A percentile compares a stretch with the other conserved stretches of the same genome.
Conservation (phyloP, 2,329 filamentous ascomycete genomes). For the Corynespora cassiicola region DNA sequence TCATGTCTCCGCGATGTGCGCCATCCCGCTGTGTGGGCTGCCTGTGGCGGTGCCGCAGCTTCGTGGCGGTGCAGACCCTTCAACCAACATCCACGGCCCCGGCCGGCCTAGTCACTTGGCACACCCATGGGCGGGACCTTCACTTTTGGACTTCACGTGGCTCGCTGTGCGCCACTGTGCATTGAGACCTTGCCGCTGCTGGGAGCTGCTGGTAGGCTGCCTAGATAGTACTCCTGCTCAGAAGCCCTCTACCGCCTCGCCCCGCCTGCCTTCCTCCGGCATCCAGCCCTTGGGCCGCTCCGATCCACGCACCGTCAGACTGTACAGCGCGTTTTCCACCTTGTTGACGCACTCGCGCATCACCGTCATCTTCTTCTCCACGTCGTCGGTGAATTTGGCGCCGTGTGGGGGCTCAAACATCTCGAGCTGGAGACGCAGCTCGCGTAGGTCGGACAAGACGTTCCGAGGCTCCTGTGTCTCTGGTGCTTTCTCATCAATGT, state of each 20-base stretch:
- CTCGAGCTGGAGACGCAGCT: slow-evolving; percentile 78
- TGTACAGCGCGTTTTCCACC: slow-evolving; percentile 90
- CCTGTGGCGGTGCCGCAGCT: neutral
- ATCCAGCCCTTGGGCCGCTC: slow-evolving; percentile 93
- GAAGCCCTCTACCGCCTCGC: slow-evolving; percentile 51
- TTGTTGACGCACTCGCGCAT: slow-evolving; percentile 92
- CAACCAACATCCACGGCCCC: no score
- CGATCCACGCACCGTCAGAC: slow-evolving; percentile 82
- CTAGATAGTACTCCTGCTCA: no score
- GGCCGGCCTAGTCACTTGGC: no score
- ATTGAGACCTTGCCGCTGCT: no score
- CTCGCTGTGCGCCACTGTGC: no score
- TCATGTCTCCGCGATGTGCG: no score
- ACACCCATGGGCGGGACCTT: no score
- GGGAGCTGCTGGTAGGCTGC: no score
- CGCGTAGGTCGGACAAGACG: slow-evolving; percentile 83
- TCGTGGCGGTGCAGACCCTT: no score
- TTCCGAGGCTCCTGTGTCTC: slow-evolving; percentile 53
- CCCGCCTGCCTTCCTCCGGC: slow-evolving; percentile 66
- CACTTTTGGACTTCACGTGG: no score
- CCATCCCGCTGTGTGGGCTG: neutral
- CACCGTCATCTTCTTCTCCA: slow-evolving; percentile 80
- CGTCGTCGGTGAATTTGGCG: slow-evolving; percentile 66
- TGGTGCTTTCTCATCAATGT: slow-evolving; percentile 37
- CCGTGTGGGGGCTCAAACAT: slow-evolving; percentile 65